These are phyloP conservation scores for Aspergillus quadrilineatus DNA, from an alignment of 2,329 filamentous ascomycete genomes.

Conservation along the genomic window DNA sequence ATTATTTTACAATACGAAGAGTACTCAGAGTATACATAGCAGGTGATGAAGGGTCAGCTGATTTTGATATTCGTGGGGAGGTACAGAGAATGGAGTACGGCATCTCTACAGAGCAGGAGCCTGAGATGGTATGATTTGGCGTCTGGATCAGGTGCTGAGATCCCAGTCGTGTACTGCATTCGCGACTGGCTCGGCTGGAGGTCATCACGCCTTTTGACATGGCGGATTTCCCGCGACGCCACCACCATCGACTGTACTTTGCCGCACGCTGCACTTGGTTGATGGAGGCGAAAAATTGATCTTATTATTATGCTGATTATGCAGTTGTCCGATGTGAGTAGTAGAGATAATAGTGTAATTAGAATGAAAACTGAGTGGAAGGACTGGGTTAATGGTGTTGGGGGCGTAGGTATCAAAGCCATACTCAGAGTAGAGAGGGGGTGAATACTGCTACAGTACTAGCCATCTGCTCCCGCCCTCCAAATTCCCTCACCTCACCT, in stretches of 20 bases:
- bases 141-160: background rate
- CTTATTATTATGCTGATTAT: too few species aligned
- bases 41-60: background rate
- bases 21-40: too few species aligned
- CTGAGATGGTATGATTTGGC: background rate
- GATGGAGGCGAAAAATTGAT: too few species aligned
- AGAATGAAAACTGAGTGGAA: too few species aligned
- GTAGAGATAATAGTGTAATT: too few species aligned
- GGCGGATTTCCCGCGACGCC: background rate
- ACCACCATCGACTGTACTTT: background rate
- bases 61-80: background rate
- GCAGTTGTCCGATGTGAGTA: too few species aligned
- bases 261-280: background rate
- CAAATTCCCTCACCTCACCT: slow-evolving; percentile 5
- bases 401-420: too few species aligned
- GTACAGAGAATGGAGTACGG: too few species aligned
- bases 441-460: too few species aligned
- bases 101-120: too few species aligned
- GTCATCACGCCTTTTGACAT: slow-evolving; percentile 8
- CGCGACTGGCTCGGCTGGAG: background rate
- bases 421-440: too few species aligned
- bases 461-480: background rate
- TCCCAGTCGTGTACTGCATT: background rate
- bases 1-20: background rate
- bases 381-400: too few species aligned